Conservation (phyloP, 2,329 filamentous ascomycete genomes). For the Stromatinia cepivora region DNA sequence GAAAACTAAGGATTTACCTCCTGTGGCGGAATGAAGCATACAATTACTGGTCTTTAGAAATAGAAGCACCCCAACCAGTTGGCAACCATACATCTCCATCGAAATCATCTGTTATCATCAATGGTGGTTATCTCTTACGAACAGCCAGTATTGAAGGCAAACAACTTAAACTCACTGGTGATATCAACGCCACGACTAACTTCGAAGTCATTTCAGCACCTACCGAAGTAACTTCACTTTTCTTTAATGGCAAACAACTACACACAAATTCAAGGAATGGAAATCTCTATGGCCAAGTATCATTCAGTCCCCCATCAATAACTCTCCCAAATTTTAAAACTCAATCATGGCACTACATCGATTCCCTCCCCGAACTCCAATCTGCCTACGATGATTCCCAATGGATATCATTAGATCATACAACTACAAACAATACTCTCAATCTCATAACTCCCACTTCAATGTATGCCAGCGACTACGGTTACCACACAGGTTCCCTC, state of each 20-base stretch:
- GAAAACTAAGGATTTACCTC: slow-evolving; percentile 28
- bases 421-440: slow-evolving; percentile 36
- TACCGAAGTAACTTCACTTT: slow-evolving; percentile 41
- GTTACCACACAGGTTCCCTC: slow-evolving; percentile 66
- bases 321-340: slow-evolving; percentile 54
- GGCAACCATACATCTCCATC: slow-evolving; percentile 21
- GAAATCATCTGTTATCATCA: slow-evolving; percentile 51
- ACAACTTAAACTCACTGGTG: slow-evolving; percentile 62
- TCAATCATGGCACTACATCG: slow-evolving; percentile 64
- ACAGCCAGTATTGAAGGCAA: slow-evolving; percentile 54
- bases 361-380: slow-evolving; percentile 67
- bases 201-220: slow-evolving; percentile 61
- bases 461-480: slow-evolving; percentile 72
- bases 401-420: slow-evolving; percentile 57
- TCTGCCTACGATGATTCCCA: slow-evolving; percentile 62
- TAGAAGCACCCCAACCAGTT: slow-evolving; percentile 14
- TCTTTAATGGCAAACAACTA: slow-evolving; percentile 37
- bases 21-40: slow-evolving; percentile 64
- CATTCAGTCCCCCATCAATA: slow-evolving; percentile 52
- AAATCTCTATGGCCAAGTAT: slow-evolving; percentile 41
- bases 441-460: slow-evolving; percentile 58
- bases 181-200: slow-evolving; percentile 62
- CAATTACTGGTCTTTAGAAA: slow-evolving; percentile 58
- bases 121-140: slow-evolving; percentile 62
- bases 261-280: slow-evolving; percentile 55